Base-by-base conservation (phyloP, 2,329 filamentous ascomycete species). In the Cladosporium sp. region DNA sequence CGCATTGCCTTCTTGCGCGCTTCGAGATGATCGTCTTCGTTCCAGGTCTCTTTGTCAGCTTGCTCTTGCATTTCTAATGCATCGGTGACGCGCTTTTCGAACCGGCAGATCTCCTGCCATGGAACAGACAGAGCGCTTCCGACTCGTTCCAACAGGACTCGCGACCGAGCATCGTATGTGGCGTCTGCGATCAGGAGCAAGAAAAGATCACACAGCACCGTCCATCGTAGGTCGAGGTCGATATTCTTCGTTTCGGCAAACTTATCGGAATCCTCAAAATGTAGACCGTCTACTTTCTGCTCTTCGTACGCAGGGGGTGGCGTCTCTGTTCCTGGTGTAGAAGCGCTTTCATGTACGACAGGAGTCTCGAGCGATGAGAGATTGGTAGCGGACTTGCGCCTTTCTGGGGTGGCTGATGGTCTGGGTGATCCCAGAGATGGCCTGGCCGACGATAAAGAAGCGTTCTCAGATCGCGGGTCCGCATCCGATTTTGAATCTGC, bases 11-110 rank as follows among this genome's bases (percentile, higher is more conserved):
- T 97, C 61, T 91, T 86, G 56, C 95, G 87, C 66, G 84, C 86
- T 77, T 97, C 92, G 84, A 98, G 92, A 76, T 98, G 93, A 69
- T 96, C 92, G 12, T 95, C 90, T 77, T 99, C 95, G 70, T 97
- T 96, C 95, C 95, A 99, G 69, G 94, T 97, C 79, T 99, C 95
- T 73, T 94, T 96, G 69, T 93, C 91, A 6, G 92, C 92, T 56
- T 91, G 89, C 78, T 98, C 93, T 79, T 98, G 94, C 92, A 99
- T 97, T 78, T 99, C 95, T 26, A 99, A 82, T 0, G 95, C 93
- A 78, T 99, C 95, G 8, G 95, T 97, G 6, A 99, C 92, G 62
- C 93, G 90, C 80, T 97, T 98, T 80, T 99, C 95, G 74, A 99
- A 99, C 46, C 92, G 89, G 78, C 93, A 96, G 66, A 98, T 96